Evolutionary conservation across 1,139 yeast genomes (phyloP).

Genomic region (Ashbya aceris): DNA sequence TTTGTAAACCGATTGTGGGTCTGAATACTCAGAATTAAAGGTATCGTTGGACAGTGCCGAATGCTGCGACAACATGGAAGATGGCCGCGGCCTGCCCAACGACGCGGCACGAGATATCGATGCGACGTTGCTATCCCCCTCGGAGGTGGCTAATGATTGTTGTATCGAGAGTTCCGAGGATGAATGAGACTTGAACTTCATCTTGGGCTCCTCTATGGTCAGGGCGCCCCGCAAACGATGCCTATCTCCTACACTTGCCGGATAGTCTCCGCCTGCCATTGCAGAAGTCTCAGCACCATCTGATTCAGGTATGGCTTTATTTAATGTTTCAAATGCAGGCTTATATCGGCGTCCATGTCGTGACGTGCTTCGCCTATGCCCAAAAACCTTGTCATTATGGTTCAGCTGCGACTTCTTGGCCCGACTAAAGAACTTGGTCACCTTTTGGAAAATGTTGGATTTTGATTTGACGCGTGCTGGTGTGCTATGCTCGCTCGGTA

Average conservation of each 20-base stretch:
- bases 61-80: constrained; percentile 57
- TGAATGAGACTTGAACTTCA: constrained; percentile 21
- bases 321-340: constrained; percentile 1
- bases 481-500: not conserved
- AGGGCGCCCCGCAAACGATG: constrained; percentile 3
- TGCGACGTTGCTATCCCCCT: constrained; percentile 4
- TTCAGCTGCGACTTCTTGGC: constrained; percentile 7
- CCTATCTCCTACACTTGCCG: too few relatives aligned
- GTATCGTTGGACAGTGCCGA: constrained; percentile 53
- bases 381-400: too few relatives aligned
- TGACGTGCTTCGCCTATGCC: too few relatives aligned
- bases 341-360: not conserved
- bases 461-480: not conserved
- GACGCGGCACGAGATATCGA: constrained; percentile 10
- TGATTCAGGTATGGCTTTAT: not conserved
- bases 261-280: too few relatives aligned
- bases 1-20: constrained; percentile 25
- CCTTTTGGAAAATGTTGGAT: constrained; percentile 9
- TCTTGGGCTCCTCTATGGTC: constrained; percentile 11
- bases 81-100: constrained; percentile 41
- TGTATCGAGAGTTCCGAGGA: constrained; percentile 19
- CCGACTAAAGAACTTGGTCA: constrained; percentile 8
- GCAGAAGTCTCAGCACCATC: too few relatives aligned
- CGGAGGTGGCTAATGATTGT: not conserved
- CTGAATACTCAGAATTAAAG: constrained; percentile 33